Evolutionary conservation across 2,329 filamentous ascomycete genomes (phyloP).

Genomic region (Plenodomus lindquistii): DNA sequence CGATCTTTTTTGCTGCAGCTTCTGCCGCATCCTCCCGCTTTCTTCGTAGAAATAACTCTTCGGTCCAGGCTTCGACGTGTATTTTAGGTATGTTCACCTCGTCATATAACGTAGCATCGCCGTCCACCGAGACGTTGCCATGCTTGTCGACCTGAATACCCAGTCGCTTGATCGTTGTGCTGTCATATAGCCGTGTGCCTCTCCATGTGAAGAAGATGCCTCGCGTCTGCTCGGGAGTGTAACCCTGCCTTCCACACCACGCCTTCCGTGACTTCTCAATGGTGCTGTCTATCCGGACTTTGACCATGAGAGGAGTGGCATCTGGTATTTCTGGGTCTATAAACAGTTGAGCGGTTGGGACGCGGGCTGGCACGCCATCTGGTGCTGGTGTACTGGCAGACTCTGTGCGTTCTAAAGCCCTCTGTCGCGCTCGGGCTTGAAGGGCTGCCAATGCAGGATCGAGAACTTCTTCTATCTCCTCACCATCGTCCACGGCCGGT

Average conservation of each 20-base stretch:
- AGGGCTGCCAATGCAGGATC: slow-evolving; percentile 36
- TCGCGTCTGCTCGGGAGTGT: slow-evolving; percentile 54
- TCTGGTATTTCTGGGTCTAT: slow-evolving; percentile 69
- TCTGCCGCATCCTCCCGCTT: slow-evolving; percentile 45
- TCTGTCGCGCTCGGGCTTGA: slow-evolving; percentile 28
- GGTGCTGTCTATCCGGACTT: slow-evolving; percentile 67
- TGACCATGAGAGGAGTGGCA: slow-evolving; percentile 65
- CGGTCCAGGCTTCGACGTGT: slow-evolving; percentile 78
- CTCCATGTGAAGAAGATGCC: slow-evolving; percentile 80
- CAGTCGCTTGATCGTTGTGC: slow-evolving; percentile 60
- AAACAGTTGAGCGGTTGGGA: slow-evolving; percentile 61
- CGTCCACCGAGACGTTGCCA: slow-evolving; percentile 44
- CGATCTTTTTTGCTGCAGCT: slow-evolving; percentile 39
- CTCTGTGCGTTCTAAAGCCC: slow-evolving; percentile 23
- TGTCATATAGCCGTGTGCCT: slow-evolving; percentile 70
- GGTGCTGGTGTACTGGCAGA: slow-evolving; percentile 5
- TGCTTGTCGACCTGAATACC: slow-evolving; percentile 54
- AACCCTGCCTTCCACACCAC: slow-evolving; percentile 69
- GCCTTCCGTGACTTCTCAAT: slow-evolving; percentile 68
- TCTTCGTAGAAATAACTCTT: slow-evolving; percentile 61
- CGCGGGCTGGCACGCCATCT: slow-evolving; percentile 9
- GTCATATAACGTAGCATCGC: slow-evolving; percentile 56
- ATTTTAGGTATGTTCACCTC: slow-evolving; percentile 58
- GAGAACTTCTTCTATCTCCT: slow-evolving; percentile 32
- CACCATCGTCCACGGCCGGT: slow-evolving; percentile 24